These are phyloP conservation scores for Auricularia auricula-judae DNA, from an alignment of 768 basidiomycete genomes.

Conservation along the genomic window DNA sequence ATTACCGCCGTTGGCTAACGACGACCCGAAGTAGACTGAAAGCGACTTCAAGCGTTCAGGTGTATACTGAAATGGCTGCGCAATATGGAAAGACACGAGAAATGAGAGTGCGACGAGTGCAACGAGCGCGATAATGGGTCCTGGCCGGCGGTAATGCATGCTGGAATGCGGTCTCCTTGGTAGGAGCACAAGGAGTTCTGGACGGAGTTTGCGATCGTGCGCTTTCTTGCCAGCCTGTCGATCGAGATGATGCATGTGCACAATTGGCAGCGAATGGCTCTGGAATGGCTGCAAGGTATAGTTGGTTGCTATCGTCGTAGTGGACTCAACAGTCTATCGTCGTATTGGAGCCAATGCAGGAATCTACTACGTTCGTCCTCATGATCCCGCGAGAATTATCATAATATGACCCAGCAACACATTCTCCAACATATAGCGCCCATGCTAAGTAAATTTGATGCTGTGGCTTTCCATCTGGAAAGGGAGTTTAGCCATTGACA, in stretches of 20 bases:
- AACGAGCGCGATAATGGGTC: background rate
- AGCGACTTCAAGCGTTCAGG: background rate
- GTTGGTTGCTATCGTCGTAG: no score
- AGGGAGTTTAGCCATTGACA: background rate
- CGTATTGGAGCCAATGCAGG: no score
- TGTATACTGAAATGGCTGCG: background rate
- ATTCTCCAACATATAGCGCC: no score
- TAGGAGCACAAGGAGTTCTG: background rate
- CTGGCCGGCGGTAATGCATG: background rate
- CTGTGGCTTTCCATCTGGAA: slow-evolving; percentile 69
- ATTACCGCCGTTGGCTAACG: background rate
- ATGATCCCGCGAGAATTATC: no score
- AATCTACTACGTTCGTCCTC: no score
- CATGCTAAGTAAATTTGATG: slow-evolving; percentile 58
- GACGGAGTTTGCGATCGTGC: no score
- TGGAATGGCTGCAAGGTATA: no score
- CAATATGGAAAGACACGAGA: background rate
- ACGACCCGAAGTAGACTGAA: background rate
- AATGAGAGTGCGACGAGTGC: background rate
- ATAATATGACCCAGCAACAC: no score
- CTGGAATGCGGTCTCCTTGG: background rate
- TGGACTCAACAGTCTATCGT: no score
- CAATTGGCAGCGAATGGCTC: no score
- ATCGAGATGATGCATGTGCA: no score
- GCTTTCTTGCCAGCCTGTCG: no score